phyloP scores from a whole-genome alignment of 306 rosid genomes.

The Arachis hypogaea region DNA sequence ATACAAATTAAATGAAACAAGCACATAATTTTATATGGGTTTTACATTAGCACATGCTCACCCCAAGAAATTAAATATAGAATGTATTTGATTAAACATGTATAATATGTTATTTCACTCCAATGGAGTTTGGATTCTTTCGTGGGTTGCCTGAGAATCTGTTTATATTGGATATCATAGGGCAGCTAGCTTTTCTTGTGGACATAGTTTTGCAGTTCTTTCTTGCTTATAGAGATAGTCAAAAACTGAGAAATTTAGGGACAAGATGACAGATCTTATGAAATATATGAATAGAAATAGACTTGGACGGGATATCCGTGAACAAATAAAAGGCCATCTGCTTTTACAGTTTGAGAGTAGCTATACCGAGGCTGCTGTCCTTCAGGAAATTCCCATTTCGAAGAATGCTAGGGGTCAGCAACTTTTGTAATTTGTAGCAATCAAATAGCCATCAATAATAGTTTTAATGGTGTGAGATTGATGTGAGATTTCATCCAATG shows the following conservation, averaged over 20 bases:
- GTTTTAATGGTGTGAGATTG: too few species aligned
- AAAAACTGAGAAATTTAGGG: constrained; percentile 90
- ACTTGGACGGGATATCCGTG: constrained; percentile 82
- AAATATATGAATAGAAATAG: constrained; percentile 90
- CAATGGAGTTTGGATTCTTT: constrained; percentile 92
- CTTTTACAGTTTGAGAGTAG: constrained; percentile 93
- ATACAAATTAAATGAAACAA: not conserved
- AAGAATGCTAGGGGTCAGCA: too few species aligned
- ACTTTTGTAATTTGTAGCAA: too few species aligned
- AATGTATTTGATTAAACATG: not conserved
- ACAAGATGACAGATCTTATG: constrained; percentile 86
- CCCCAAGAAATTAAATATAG: not conserved
- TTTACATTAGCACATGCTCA: not conserved
- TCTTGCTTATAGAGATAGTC: constrained; percentile 75
- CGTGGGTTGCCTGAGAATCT: constrained; percentile 76
- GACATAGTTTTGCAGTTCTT: constrained; percentile 82
- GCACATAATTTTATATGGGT: not conserved
- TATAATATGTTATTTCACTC: constrained; percentile 53
- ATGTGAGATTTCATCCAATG: too few species aligned
- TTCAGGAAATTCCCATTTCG: constrained; percentile 84
- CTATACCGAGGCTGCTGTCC: constrained; percentile 81
- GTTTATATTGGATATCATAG: constrained; percentile 74
- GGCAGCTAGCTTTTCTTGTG: constrained; percentile 78
- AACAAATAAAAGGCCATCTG: constrained; percentile 90
- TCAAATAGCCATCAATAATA: not conserved